phyloP scores from a whole-genome alignment of 768 basidiomycete species.

The Suillus decipiens region DNA sequence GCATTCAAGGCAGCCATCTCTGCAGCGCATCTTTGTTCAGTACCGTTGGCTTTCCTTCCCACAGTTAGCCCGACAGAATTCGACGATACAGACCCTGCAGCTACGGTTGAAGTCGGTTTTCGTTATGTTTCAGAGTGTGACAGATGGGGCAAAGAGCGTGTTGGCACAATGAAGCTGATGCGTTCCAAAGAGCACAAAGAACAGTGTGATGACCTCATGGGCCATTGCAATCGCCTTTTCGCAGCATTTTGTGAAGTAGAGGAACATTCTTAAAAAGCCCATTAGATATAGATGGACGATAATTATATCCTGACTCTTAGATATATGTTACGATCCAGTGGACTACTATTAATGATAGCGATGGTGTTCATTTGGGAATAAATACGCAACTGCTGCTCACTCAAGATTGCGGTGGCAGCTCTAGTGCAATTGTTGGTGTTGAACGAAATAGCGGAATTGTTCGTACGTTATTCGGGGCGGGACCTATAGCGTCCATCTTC shows the following conservation, averaged over 20 bases:
- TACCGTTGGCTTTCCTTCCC: constrained; percentile 52
- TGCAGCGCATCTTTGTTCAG: constrained; percentile 66
- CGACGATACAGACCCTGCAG: constrained; percentile 20
- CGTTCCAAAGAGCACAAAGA: constrained; percentile 52
- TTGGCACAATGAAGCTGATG: constrained; percentile 49
- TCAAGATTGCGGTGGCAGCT: constrained; percentile 28
- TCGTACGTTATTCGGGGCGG: constrained; percentile 66
- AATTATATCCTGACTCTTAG: neutral
- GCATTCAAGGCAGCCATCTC: constrained; percentile 68
- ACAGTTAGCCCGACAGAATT: constrained; percentile 17
- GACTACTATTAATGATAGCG: neutral
- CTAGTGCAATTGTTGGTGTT: constrained; percentile 43
- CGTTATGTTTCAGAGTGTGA: constrained; percentile 59
- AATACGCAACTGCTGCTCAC: no score
- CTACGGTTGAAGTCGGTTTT: constrained; percentile 25
- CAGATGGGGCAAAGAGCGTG: constrained; percentile 54
- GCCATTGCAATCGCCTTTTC: constrained; percentile 58
- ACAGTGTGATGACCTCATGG: constrained; percentile 48
- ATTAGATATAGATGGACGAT: neutral
- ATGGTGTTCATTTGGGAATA: neutral
- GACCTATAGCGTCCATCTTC: constrained; percentile 58
- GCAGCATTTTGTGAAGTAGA: constrained; percentile 35
- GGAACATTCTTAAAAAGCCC: constrained; percentile 20
- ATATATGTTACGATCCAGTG: neutral
- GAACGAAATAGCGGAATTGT: constrained; percentile 73